A percentile compares a stretch with the other conserved stretches of the same genome.
Evolutionary conservation across 345 rosid genomes (phyloP).

Genomic region (Salix arbutifolia): DNA sequence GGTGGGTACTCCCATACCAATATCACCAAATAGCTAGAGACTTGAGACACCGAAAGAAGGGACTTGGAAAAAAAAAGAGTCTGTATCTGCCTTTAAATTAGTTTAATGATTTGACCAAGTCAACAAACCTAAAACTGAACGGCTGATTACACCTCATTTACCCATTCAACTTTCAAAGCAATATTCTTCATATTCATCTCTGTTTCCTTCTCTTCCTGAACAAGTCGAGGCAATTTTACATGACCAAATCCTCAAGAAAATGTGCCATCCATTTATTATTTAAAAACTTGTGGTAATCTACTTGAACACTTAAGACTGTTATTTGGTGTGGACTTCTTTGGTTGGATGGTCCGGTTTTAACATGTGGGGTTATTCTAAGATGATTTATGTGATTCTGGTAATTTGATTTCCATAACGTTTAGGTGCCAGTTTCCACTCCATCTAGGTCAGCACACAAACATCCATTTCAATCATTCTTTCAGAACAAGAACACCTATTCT

Average conservation of each 20-base stretch:
- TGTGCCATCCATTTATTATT: background rate
- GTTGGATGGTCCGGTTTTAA: constrained; percentile 27
- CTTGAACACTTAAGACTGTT: background rate
- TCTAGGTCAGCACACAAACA: background rate
- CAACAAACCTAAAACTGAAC: constrained; percentile 27
- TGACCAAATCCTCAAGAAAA: background rate
- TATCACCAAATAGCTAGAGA: constrained; percentile 19
- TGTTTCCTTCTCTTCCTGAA: background rate
- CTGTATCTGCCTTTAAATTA: background rate
- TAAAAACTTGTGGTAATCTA: constrained; percentile 3
- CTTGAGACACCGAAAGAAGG: background rate
- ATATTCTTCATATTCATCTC: background rate
- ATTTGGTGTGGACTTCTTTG: background rate
- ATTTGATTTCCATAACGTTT: background rate
- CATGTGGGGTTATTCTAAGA: constrained; percentile 16
- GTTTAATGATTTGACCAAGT: constrained; percentile 12
- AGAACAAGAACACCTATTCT: constrained; percentile 9
- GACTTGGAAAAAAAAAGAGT: background rate
- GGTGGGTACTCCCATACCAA: constrained; percentile 42
- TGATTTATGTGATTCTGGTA: background rate
- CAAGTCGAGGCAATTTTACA: constrained; percentile 1
- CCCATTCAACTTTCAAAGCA: background rate
- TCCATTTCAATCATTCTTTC: constrained; percentile 4
- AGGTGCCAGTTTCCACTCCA: background rate
- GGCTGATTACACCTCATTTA: background rate